Conservation (phyloP, 2,329 filamentous ascomycete genomes). For the Corniculantispora saksenae region DNA sequence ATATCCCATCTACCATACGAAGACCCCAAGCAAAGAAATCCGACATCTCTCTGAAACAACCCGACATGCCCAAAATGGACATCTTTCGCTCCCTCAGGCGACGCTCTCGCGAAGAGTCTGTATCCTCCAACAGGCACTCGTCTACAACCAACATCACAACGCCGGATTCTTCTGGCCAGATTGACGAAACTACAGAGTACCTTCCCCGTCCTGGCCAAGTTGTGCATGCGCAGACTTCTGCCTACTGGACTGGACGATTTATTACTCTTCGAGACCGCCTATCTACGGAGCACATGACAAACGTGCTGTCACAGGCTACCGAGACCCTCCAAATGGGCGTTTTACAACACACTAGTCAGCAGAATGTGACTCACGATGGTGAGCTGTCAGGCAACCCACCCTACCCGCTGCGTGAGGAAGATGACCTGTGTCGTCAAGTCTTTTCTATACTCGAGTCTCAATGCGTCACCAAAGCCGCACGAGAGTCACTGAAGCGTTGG, state of each 20-base stretch:
- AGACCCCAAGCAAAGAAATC: background rate
- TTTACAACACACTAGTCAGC: background rate
- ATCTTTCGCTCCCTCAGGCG: slow-evolving; percentile 21
- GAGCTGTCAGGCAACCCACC: slow-evolving; percentile 8
- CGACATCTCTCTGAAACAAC: background rate
- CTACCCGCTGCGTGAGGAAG: slow-evolving; percentile 35
- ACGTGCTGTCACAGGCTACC: slow-evolving; percentile 1
- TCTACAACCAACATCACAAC: slow-evolving; percentile 14
- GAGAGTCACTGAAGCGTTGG: slow-evolving; percentile 48
- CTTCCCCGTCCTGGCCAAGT: slow-evolving; percentile 30
- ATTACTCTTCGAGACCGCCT: slow-evolving; percentile 54
- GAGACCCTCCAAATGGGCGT: slow-evolving; percentile 4
- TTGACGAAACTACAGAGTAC: background rate
- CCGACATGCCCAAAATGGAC: slow-evolving; percentile 14
- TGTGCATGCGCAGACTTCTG: slow-evolving; percentile 44
- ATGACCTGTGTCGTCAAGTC: slow-evolving; percentile 44
- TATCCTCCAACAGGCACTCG: slow-evolving; percentile 25
- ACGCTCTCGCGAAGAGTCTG: slow-evolving; percentile 24
- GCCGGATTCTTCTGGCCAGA: background rate
- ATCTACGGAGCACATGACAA: slow-evolving; percentile 26
- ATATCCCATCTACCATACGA: background rate
- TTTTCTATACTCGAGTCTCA: slow-evolving; percentile 48
- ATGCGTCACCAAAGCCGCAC: slow-evolving; percentile 51
- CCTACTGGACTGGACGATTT: slow-evolving; percentile 66
- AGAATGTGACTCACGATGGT: background rate